Evolutionary conservation across 768 basidiomycete genomes (phyloP), one percentile per base, ranked within the genome.

Genomic region (Tylopilus plumbeoviolaceoides): DNA sequence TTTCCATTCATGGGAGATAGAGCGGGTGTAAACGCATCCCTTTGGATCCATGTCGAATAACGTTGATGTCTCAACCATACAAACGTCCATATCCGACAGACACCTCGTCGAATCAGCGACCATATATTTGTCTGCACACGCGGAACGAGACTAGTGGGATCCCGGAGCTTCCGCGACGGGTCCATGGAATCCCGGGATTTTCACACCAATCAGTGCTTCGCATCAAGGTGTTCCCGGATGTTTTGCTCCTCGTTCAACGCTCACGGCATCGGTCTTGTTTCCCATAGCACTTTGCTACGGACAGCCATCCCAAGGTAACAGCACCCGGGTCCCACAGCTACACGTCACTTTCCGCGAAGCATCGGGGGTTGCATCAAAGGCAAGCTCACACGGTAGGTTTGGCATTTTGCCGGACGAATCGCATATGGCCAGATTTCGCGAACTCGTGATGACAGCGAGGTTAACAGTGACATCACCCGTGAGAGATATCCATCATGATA

Each of bases 281-380:
- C n/a, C n/a, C n/a, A n/a, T n/a, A n/a, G 18, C n/a, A 3, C 17
- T n/a, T 28, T 15, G 38, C n/a, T 33, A 20, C 23, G 28, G 31
- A 49, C 39, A n/a, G 27, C 7, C 25, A 17, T 57, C 48, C 17
- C 25, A 33, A 27, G 9, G n/a, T 18, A 5, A 58, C 25, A 4
- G n/a, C 18, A 15, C 42, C 33, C 36, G 44, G 9, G 9, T 33
- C 30, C 17, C 44, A 17, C 10, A n/a, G 25, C 27, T 15, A 23
- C 41, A 46, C 21, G n/a, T 50, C 18, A 17, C 25, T 51, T 51
- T 30, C 55, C 55, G 48, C 47, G 44, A 57, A 52, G 17, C 31
- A n/a, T 38, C n/a, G 38, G 5, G 7, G 38, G 35, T 36, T 15
- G 4, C 17, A 18, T 38, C 38, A 38, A 14, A 18, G 8, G n/a